These are phyloP conservation scores for Neurospora sublineolata DNA, from an alignment of 495 filamentous ascomycete species.

Conservation along the genomic window DNA sequence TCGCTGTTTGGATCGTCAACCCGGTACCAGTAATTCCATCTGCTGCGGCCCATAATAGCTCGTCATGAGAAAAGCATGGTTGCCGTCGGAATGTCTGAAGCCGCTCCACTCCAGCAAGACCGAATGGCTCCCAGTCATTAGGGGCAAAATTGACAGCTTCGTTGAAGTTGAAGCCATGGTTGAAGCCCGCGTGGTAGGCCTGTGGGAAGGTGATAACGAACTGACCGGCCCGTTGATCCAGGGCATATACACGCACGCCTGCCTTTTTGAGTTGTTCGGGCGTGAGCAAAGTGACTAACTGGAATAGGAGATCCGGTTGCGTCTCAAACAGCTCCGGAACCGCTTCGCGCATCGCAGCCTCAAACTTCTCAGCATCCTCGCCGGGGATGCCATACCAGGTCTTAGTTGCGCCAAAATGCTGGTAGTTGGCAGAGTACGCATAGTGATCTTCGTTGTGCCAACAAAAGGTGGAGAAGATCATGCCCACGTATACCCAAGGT, in stretches of 20 bases:
- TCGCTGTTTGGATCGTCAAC: constrained; percentile 80
- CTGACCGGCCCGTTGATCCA: constrained; percentile 91
- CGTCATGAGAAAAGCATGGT: constrained; percentile 95
- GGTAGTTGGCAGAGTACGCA: constrained; percentile 95
- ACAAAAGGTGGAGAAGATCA: constrained; percentile 99
- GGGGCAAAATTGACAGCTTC: constrained; percentile 98
- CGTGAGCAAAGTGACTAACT: constrained; percentile 86
- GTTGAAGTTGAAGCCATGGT: constrained; percentile 97
- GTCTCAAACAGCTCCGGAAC: constrained; percentile 95
- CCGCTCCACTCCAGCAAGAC: constrained; percentile 73
- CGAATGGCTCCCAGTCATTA: constrained; percentile 91
- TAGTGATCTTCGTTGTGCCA: constrained; percentile 99
- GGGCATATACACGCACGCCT: constrained; percentile 81
- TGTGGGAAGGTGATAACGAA: constrained; percentile 93
- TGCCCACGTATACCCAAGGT: constrained; percentile 98
- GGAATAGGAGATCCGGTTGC: constrained; percentile 92
- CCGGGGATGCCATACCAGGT: constrained; percentile 99
- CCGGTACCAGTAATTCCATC: constrained; percentile 55
- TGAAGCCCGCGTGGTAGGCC: constrained; percentile 88
- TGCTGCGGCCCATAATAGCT: constrained; percentile 78
- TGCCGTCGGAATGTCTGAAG: constrained; percentile 81
- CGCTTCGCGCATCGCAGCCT: constrained; percentile 86
- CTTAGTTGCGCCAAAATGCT: constrained; percentile 96
- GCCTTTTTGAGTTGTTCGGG: constrained; percentile 92
- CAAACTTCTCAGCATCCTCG: constrained; percentile 86